A percentile compares a stretch with the other conserved stretches of the same genome.
Conservation (phyloP, 192 early-diverging fungal genomes). For the Backusella circina region DNA sequence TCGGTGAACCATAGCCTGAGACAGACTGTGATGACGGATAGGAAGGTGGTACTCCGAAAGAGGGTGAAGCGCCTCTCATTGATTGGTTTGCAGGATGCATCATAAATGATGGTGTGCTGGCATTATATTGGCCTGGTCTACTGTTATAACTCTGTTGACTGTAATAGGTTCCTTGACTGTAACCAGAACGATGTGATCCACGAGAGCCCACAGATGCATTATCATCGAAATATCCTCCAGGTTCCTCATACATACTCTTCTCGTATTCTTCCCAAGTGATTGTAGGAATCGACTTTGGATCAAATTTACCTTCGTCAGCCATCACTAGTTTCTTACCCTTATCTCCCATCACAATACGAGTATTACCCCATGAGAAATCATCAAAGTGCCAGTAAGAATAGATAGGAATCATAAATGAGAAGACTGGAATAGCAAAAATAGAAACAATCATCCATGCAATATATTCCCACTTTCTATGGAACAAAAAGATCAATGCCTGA, state of each 20-base stretch:
- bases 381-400: constrained; percentile 99
- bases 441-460: constrained; percentile 97
- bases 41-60: background rate
- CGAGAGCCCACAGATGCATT: constrained; percentile 50
- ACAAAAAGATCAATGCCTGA: constrained; percentile 81
- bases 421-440: constrained; percentile 85
- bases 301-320: constrained; percentile 71
- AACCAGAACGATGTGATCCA: constrained; percentile 36
- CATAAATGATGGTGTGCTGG: background rate
- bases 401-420: constrained; percentile 72
- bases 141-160: constrained; percentile 20
- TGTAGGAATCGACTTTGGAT: constrained; percentile 66
- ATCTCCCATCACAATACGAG: constrained; percentile 85
- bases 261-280: constrained; percentile 82
- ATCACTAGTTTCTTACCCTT: constrained; percentile 67
- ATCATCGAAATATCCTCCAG: constrained; percentile 23
- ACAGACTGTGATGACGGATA: background rate
- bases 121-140: constrained; percentile 20
- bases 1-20: background rate
- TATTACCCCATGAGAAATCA: constrained; percentile 99
- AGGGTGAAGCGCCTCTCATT: background rate
- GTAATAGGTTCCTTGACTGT: constrained; percentile 39
- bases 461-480: constrained; percentile 75
- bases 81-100: background rate
- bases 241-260: constrained; percentile 49